A percentile compares a stretch with the other conserved stretches of the same genome.
phyloP scores from a whole-genome alignment of 2,329 filamentous ascomycete species.

The Colletotrichum sp. region DNA sequence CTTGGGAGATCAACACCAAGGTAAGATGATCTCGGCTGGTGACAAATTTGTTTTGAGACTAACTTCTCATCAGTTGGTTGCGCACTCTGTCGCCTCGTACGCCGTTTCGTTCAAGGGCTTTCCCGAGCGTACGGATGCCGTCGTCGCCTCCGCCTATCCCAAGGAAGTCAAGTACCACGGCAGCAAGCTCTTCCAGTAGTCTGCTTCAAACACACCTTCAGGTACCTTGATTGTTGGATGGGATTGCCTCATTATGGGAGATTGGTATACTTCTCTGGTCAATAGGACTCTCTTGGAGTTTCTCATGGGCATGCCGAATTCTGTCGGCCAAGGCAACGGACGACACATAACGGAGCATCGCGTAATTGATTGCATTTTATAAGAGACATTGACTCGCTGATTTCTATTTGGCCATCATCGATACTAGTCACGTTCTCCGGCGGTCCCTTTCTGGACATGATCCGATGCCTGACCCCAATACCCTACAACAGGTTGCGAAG shows the following conservation, averaged over 20 bases:
- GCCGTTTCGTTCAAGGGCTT: slow-evolving; percentile 70
- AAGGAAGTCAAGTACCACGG: slow-evolving; percentile 54
- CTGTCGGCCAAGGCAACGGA: background rate
- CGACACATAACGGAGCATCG: background rate
- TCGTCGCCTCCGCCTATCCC: slow-evolving; percentile 33
- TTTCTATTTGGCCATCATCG: background rate
- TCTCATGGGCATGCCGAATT: background rate
- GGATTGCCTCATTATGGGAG: background rate
- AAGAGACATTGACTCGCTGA: background rate
- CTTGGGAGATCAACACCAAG: slow-evolving; percentile 67
- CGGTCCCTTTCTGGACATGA: accelerated
- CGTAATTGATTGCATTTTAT: background rate
- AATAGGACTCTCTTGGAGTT: background rate
- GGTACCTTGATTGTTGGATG: background rate
- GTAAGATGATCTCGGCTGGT: slow-evolving; percentile 37
- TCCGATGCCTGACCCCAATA: accelerated
- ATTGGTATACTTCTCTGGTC: background rate
- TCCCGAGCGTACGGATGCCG: slow-evolving; percentile 53
- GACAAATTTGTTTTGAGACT: slow-evolving; percentile 8
- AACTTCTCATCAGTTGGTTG: slow-evolving; percentile 57
- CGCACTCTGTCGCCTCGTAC: slow-evolving; percentile 75
- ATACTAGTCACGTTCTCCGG: accelerated
- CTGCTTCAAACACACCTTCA: slow-evolving; percentile 39
- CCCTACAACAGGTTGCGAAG: background rate
- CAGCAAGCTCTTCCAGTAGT: slow-evolving; percentile 40